phyloP scores from a whole-genome alignment of 768 basidiomycete species.

The Phaffia tasmanica region DNA sequence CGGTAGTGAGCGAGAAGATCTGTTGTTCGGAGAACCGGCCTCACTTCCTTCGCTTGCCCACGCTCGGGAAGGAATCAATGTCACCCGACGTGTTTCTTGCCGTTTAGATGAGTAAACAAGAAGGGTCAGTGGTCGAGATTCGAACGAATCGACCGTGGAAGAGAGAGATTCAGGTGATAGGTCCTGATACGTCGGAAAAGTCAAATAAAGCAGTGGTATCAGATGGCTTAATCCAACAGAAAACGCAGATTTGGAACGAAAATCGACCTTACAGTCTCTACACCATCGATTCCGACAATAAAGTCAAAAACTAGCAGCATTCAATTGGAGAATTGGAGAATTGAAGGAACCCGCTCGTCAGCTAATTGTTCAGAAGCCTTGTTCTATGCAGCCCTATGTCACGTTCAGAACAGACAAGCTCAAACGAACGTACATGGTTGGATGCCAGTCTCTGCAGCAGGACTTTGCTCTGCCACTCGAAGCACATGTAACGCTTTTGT shows the following conservation, averaged over 20 bases:
- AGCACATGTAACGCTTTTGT: constrained; percentile 58
- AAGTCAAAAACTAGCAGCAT: constrained; percentile 65
- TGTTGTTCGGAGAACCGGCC: background rate
- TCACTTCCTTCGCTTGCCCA: constrained; percentile 45
- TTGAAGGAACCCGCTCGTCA: background rate
- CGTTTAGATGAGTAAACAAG: constrained; percentile 72
- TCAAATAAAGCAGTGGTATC: constrained; percentile 36
- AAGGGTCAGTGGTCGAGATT: constrained; percentile 57
- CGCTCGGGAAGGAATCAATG: constrained; percentile 67
- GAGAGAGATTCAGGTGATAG: constrained; percentile 64
- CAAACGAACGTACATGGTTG: constrained; percentile 48
- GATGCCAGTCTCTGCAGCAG: constrained; percentile 70
- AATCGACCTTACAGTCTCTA: constrained; percentile 33
- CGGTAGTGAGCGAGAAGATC: background rate
- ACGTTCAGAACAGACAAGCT: background rate
- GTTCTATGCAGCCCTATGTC: background rate
- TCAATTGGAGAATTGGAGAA: background rate
- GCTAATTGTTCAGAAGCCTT: background rate
- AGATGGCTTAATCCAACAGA: constrained; percentile 29
- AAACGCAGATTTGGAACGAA: background rate
- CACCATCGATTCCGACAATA: constrained; percentile 78
- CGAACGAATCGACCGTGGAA: constrained; percentile 69
- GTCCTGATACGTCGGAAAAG: constrained; percentile 15
- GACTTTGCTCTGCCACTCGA: constrained; percentile 77
- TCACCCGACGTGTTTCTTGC: constrained; percentile 55